phyloP scores from a whole-genome alignment of 305 asterid species.

The Fraxinus latifolia region DNA sequence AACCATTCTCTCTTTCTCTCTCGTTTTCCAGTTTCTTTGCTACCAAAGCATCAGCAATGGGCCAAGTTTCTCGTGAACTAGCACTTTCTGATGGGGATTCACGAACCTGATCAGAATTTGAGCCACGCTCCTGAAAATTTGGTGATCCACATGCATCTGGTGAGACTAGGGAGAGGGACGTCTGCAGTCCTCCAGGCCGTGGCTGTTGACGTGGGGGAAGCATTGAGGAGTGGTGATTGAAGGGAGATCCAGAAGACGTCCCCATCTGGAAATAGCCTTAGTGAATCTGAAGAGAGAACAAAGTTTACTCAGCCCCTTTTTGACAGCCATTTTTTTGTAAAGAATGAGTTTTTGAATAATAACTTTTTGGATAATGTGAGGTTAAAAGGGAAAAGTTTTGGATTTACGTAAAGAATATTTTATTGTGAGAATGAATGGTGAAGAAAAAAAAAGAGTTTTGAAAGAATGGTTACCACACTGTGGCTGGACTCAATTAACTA shows the following conservation, averaged over 20 bases:
- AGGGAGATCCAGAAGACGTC: slow-evolving; percentile 69
- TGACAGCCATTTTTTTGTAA: not conserved
- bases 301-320: not conserved
- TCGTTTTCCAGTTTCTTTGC: slow-evolving; percentile 59
- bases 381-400: not conserved
- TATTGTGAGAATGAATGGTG: not conserved
- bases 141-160: slow-evolving; percentile 80
- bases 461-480: not conserved
- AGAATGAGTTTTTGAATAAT: not conserved
- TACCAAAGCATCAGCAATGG: slow-evolving; percentile 61
- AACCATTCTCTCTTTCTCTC: slow-evolving; percentile 62
- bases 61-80: slow-evolving; percentile 92
- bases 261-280: slow-evolving; percentile 35
- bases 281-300: slow-evolving; percentile 16
- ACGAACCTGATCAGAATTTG: slow-evolving; percentile 71
- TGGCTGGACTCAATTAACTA: not conserved
- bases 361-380: not conserved
- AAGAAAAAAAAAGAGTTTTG: not conserved
- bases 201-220: slow-evolving; percentile 92
- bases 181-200: slow-evolving; percentile 70
- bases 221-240: slow-evolving; percentile 69
- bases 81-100: slow-evolving; percentile 95
- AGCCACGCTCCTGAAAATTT: slow-evolving; percentile 69
- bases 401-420: not conserved
- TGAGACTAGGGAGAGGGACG: slow-evolving; percentile 70